A percentile compares a stretch with the other conserved stretches of the same genome.
These are phyloP conservation scores for Penicillium sp. DNA, from an alignment of 2,329 filamentous ascomycete species.

Conservation along the genomic window DNA sequence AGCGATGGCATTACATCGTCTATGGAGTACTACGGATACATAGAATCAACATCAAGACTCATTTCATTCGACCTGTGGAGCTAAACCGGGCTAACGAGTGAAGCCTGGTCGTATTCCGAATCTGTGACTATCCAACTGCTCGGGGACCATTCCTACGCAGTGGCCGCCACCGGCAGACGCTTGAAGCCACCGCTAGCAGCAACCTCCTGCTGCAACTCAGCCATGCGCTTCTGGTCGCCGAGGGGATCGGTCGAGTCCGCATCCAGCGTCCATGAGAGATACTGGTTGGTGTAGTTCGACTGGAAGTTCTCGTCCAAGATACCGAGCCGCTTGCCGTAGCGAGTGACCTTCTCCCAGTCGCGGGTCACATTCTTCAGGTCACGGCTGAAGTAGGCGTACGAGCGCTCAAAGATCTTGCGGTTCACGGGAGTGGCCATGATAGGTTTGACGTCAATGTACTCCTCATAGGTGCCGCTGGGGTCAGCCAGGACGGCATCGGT, in stretches of 20 bases:
- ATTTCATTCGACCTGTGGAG: neutral
- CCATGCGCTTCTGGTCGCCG: conserved; percentile 74
- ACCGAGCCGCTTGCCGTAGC: conserved; percentile 69
- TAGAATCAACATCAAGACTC: too few species aligned
- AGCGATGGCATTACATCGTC: too few species aligned
- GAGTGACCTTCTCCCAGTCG: conserved; percentile 75
- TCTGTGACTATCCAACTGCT: neutral
- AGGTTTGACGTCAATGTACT: conserved; percentile 71
- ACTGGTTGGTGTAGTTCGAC: conserved; percentile 74
- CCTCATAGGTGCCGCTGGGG: conserved; percentile 62
- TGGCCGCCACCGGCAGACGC: conserved; percentile 32
- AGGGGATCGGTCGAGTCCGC: conserved; percentile 64
- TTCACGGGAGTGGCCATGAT: conserved; percentile 66
- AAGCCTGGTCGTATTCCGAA: conserved; percentile 4
- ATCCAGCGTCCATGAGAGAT: conserved; percentile 64
- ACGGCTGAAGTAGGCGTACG: conserved; percentile 71
- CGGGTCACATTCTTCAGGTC: conserved; percentile 71
- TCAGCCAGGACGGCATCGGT: conserved; percentile 68
- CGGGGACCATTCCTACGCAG: conserved; percentile 20
- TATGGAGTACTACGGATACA: too few species aligned
- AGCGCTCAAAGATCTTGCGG: conserved; percentile 76
- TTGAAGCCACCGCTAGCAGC: conserved; percentile 61
- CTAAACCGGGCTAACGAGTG: conserved; percentile 13
- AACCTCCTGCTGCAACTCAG: conserved; percentile 64
- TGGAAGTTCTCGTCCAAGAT: conserved; percentile 62